These are phyloP conservation scores for Colletotrichum noveboracense DNA, from an alignment of 2,329 filamentous ascomycete genomes.

Conservation along the genomic window DNA sequence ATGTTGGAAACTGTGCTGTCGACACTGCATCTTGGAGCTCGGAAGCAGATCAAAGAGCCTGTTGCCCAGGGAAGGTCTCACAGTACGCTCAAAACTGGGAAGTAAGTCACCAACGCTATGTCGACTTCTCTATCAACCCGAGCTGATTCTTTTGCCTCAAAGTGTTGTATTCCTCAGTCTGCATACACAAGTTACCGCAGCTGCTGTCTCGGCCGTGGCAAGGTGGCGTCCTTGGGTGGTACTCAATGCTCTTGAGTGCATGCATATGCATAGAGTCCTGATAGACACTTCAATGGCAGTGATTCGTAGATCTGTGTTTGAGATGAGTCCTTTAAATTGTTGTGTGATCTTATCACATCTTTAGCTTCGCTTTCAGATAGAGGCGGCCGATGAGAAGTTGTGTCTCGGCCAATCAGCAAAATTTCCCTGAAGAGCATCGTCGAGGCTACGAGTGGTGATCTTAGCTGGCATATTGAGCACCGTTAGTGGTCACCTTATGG, in stretches of 20 bases:
- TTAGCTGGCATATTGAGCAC: not conserved
- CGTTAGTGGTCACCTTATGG: not conserved
- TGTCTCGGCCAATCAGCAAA: no score
- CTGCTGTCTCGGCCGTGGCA: not conserved
- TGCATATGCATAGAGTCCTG: not conserved
- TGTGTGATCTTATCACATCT: not conserved
- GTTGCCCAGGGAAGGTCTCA: not conserved
- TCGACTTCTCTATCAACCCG: not conserved
- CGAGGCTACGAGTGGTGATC: not conserved
- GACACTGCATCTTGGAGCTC: not conserved
- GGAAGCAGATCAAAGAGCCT: not conserved
- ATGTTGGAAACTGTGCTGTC: not conserved
- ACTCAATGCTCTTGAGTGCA: not conserved
- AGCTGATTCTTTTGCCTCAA: not conserved
- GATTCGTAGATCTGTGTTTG: not conserved
- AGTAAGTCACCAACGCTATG: not conserved
- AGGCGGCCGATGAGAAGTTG: not conserved
- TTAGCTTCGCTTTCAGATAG: not conserved
- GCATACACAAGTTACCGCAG: not conserved
- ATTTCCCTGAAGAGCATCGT: not conserved
- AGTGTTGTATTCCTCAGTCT: not conserved
- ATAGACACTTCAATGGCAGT: not conserved
- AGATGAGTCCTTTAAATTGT: not conserved
- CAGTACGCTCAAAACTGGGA: not conserved
- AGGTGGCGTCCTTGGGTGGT: not conserved